Evolutionary conservation across 2,329 filamentous ascomycete genomes (phyloP), one percentile per base, ranked within the genome.

Genomic region (Conoideocrella luteorostrata): DNA sequence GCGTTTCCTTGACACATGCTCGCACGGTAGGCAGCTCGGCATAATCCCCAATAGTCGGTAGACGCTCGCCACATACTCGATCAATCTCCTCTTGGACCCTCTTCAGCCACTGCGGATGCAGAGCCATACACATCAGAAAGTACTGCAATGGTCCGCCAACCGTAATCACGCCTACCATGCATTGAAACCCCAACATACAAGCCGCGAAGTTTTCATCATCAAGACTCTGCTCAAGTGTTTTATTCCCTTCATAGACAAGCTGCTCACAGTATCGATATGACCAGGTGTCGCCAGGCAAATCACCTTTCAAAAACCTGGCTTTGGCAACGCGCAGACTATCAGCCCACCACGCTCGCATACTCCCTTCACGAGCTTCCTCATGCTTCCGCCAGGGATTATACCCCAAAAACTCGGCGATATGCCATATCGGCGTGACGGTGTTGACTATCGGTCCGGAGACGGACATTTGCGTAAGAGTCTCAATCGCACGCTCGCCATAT

Each of bases 1-100:
- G 56, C 12, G 72, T 75, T 59, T 81, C 77, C 57, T 80, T 78
- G 21, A 80, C 59, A 33, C 74, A 74, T 2, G 76, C 76, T 13
- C 75, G 64, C 9, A 79, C 66, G 0, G 34, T 36, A 13, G 34
- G 34, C 34, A 36, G 34, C n/a, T 22, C 20, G 13, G n/a, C 13
- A n/a, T 22, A 36, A 36, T 36, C 34, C 13, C 15, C 20, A 22
- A 36, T 36, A 15, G 15, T n/a, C 34, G 34, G 34, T 13, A 36
- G 34, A 36, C 34, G 34, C n/a, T 12, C 5, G 7, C 34, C 34
- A 2, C 18, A 21, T 7, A 36, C 34, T n/a, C 21, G 20, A 24
- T 36, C 34, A 12, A 81, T 68, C 56, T 82, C 77, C 36, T 71
- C 73, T 54, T 80, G 75, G 5, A 72, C 69, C 52, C 69, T 71